These are phyloP conservation scores for Solioccasus polychromus DNA, from an alignment of 768 basidiomycete species.

Conservation along the genomic window DNA sequence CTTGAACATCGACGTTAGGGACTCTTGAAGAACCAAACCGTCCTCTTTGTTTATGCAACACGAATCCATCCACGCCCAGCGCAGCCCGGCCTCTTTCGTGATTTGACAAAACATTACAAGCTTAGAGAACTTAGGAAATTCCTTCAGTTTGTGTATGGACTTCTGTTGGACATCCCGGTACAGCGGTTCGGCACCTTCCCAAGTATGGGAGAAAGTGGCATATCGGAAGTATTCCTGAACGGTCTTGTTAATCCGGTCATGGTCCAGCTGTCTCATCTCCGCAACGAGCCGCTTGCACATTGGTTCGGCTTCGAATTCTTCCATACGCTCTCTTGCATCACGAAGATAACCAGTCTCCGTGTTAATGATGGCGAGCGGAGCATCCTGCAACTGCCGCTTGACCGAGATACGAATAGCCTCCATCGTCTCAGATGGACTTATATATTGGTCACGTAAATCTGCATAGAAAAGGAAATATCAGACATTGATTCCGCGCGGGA, in stretches of 20 bases:
- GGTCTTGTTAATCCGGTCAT: background rate
- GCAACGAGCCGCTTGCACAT: constrained; percentile 1
- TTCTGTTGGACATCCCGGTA: background rate
- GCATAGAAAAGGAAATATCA: background rate
- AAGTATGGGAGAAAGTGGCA: constrained; percentile 8
- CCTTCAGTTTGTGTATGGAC: background rate
- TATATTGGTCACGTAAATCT: constrained; percentile 6
- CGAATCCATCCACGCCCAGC: constrained; percentile 12
- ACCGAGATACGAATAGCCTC: too few relatives aligned
- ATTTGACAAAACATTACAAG: constrained; percentile 7
- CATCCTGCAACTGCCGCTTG: too few relatives aligned
- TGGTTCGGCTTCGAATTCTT: background rate
- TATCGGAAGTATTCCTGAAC: constrained; percentile 1
- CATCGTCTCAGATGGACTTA: too few relatives aligned
- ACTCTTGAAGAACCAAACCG: background rate
- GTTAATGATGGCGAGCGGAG: constrained; percentile 1
- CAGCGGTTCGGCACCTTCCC: constrained; percentile 2
- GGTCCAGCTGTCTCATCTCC: too few relatives aligned
- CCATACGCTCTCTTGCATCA: background rate
- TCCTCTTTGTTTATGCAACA: constrained; percentile 15
- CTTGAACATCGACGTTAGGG: background rate
- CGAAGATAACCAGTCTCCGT: background rate
- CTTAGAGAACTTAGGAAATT: background rate
- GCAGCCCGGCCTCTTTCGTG: background rate
- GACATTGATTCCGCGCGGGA: too few relatives aligned